Conservation (phyloP, 352 stramenopile genomes). For the Aphanomyces cochlioides region DNA sequence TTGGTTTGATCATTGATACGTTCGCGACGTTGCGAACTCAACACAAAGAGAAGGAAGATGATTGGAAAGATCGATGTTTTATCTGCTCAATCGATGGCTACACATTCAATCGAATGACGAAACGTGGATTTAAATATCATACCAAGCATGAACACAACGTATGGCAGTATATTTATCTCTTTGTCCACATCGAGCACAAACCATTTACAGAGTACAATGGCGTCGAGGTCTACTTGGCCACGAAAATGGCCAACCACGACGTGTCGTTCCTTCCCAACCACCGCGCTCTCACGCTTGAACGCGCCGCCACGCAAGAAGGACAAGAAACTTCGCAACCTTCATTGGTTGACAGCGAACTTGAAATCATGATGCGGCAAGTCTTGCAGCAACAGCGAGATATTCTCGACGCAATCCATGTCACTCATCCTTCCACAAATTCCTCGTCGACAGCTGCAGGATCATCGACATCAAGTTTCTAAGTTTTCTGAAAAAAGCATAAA, state of each 20-base stretch:
- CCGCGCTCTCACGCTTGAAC: conserved; percentile 50
- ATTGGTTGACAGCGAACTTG: too few relatives aligned
- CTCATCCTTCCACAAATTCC: too few relatives aligned
- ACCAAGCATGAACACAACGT: conserved; percentile 77
- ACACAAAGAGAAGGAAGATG: conserved; percentile 59
- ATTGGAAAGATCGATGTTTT: conserved; percentile 71
- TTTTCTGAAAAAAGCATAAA: too few relatives aligned
- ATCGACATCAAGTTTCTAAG: too few relatives aligned
- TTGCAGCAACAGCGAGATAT: too few relatives aligned
- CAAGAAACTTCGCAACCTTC: too few relatives aligned
- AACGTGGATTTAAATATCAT: conserved; percentile 66
- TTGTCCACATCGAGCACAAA: conserved; percentile 79
- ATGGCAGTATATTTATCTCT: conserved; percentile 77
- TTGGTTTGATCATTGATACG: conserved; percentile 78
- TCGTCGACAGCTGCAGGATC: too few relatives aligned
- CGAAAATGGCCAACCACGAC: conserved; percentile 70
- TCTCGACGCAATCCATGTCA: too few relatives aligned
- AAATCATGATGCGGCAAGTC: too few relatives aligned
- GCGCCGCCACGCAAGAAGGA: too few relatives aligned
- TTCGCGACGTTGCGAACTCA: conserved; percentile 65
- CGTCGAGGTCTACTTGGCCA: conserved; percentile 73
- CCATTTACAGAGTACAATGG: conserved; percentile 73
- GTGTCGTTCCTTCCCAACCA: conserved; percentile 73
- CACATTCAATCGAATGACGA: conserved; percentile 64
- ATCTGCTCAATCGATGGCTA: conserved; percentile 80